These are phyloP conservation scores for Hyaloscypha variabilis DNA, from an alignment of 495 filamentous ascomycete species.

Conservation along the genomic window DNA sequence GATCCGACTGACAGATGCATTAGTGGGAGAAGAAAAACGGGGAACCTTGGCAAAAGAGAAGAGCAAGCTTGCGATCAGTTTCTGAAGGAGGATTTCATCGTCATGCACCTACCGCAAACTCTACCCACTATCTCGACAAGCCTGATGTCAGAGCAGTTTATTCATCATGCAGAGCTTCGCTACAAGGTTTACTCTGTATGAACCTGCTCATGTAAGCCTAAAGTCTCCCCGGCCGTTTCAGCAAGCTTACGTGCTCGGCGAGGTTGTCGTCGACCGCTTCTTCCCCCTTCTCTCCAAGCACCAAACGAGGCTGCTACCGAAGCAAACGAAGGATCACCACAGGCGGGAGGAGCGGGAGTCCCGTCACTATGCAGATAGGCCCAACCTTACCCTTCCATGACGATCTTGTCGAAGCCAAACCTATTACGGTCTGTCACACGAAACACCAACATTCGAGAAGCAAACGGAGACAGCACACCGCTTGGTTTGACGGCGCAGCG, in stretches of 20 bases:
- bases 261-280: not conserved
- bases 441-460: constrained; percentile 11
- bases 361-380: constrained; percentile 20
- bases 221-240: not conserved
- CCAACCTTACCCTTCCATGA: not conserved
- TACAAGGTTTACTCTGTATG: not conserved
- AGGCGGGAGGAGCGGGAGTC: constrained; percentile 24
- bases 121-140: not conserved
- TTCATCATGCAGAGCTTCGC: not conserved
- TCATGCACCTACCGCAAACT: not conserved
- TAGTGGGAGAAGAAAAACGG: not conserved
- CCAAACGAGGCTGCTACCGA: constrained; percentile 2
- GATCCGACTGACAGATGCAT: constrained; percentile 1
- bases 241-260: not conserved
- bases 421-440: constrained; percentile 12
- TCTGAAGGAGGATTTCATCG: not conserved
- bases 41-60: not conserved
- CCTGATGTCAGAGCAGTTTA: not conserved
- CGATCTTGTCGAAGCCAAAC: not conserved
- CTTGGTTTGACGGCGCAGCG: not conserved
- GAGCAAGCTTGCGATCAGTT: not conserved
- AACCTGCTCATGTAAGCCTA: not conserved
- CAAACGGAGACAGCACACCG: constrained; percentile 3
- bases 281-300: not conserved
- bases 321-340: constrained; percentile 17